These are phyloP conservation scores for Schwanniomyces etchellsii DNA, from an alignment of 1,139 yeast genomes.

Conservation along the genomic window DNA sequence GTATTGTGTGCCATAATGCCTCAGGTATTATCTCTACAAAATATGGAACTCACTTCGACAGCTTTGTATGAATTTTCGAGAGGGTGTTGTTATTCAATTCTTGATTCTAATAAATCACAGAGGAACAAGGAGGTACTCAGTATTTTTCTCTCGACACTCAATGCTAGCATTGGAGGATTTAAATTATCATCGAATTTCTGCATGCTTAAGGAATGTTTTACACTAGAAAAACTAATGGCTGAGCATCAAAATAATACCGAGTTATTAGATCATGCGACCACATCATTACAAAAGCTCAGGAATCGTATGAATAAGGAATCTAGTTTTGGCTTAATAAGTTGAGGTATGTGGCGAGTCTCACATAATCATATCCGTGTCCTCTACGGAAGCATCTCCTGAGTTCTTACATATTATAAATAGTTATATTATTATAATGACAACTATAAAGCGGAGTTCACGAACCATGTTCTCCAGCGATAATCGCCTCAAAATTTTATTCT, in stretches of 20 bases:
- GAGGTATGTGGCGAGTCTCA: too few relatives aligned
- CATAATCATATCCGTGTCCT: neutral
- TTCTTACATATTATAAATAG: too few relatives aligned
- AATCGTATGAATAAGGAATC: constrained; percentile 1
- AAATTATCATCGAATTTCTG: constrained; percentile 24
- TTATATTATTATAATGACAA: neutral
- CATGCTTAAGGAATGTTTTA: constrained; percentile 25
- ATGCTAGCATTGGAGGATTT: constrained; percentile 40
- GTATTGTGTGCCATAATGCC: constrained; percentile 37
- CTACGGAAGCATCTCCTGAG: too few relatives aligned
- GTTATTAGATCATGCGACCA: constrained; percentile 27
- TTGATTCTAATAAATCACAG: neutral
- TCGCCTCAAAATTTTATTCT: constrained; percentile 3
- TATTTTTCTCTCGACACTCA: constrained; percentile 29
- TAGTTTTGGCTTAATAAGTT: too few relatives aligned
- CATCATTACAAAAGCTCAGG: constrained; percentile 24
- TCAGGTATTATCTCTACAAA: constrained; percentile 27
- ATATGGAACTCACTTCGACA: constrained; percentile 26
- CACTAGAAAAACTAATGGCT: constrained; percentile 31
- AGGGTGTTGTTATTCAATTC: constrained; percentile 14
- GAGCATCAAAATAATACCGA: constrained; percentile 18
- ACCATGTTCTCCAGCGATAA: neutral
- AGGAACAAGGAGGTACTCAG: constrained; percentile 12
- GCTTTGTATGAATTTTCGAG: constrained; percentile 35
- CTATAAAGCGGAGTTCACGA: too few relatives aligned